phyloP scores from a whole-genome alignment of 108 stramenopile genomes.

The Cylindrotheca fusiformis region DNA sequence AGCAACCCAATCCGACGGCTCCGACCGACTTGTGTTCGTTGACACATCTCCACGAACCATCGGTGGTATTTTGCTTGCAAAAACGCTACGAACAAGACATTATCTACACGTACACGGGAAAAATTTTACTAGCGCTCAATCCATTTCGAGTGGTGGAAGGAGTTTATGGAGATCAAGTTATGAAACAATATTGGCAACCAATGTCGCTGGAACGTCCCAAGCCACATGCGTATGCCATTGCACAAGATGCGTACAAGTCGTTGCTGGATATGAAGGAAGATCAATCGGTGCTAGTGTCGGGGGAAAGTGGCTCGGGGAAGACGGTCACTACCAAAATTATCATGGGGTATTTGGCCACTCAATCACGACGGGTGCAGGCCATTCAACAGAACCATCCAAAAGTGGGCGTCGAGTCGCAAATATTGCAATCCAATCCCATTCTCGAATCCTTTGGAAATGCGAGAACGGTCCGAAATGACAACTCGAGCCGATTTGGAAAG shows the following conservation, averaged over 20 bases:
- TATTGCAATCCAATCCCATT: conserved; percentile 88
- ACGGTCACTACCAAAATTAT: conserved; percentile 85
- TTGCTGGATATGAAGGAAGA: conserved; percentile 50
- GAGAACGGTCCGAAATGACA: conserved; percentile 86
- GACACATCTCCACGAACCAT: conserved; percentile 86
- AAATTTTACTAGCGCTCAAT: conserved; percentile 90
- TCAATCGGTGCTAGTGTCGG: conserved; percentile 63
- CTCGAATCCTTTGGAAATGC: conserved; percentile 94
- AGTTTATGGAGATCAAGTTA: conserved; percentile 60
- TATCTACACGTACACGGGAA: conserved; percentile 91
- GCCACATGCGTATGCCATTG: conserved; percentile 82
- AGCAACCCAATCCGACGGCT: conserved; percentile 4
- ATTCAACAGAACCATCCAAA: neutral
- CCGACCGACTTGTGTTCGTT: conserved; percentile 69
- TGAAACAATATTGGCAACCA: conserved; percentile 63
- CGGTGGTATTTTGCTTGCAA: conserved; percentile 70
- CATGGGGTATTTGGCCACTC: conserved; percentile 78
- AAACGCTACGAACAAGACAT: conserved; percentile 52
- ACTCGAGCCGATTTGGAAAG: conserved; percentile 94
- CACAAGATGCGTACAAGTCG: conserved; percentile 88
- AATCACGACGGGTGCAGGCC: conserved; percentile 43
- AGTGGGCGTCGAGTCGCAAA: conserved; percentile 63
- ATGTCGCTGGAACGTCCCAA: conserved; percentile 30
- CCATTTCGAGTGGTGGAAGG: conserved; percentile 66
- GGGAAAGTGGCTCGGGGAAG: conserved; percentile 87